Conservation (phyloP, 2,329 filamentous ascomycete species). For the Colletotrichum musicola region DNA sequence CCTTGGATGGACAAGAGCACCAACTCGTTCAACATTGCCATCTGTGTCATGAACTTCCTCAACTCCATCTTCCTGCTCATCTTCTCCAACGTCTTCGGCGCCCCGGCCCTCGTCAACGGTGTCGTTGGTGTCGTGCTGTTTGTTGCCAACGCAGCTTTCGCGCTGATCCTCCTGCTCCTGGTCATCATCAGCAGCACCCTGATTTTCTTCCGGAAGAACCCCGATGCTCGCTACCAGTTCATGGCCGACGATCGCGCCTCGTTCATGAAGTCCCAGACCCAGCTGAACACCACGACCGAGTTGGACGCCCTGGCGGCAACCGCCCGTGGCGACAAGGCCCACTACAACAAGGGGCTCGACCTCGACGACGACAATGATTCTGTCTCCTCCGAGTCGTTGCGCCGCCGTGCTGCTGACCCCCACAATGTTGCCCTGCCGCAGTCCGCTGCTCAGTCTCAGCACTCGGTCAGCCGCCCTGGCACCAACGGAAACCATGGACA, state of each 20-base stretch:
- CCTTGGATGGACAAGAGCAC: constrained; percentile 99
- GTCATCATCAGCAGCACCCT: constrained; percentile 73
- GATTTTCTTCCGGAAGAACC: constrained; percentile 91
- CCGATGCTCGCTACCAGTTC: constrained; percentile 93
- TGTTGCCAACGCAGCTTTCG: constrained; percentile 86
- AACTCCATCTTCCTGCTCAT: constrained; percentile 91
- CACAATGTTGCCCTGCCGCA: constrained; percentile 42
- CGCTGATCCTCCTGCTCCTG: constrained; percentile 84
- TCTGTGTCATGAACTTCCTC: constrained; percentile 89
- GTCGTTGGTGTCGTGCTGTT: constrained; percentile 92
- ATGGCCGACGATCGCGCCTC: constrained; percentile 97
- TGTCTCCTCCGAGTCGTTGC: constrained; percentile 53
- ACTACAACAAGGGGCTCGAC: constrained; percentile 54
- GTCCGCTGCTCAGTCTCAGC: constrained; percentile 41
- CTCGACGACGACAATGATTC: constrained; percentile 59
- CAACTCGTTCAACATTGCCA: constrained; percentile 95
- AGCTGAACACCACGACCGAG: constrained; percentile 82
- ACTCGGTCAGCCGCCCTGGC: constrained; percentile 43
- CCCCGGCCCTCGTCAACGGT: constrained; percentile 85
- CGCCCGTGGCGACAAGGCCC: constrained; percentile 80
- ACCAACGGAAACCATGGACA: constrained; percentile 29
- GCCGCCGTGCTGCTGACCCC: constrained; percentile 48
- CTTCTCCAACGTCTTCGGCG: constrained; percentile 88
- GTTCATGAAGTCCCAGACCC: constrained; percentile 96
- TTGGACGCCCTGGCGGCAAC: constrained; percentile 91